These are phyloP conservation scores for Coprinopsis strossmayeri DNA, from an alignment of 768 basidiomycete species.

Conservation along the genomic window DNA sequence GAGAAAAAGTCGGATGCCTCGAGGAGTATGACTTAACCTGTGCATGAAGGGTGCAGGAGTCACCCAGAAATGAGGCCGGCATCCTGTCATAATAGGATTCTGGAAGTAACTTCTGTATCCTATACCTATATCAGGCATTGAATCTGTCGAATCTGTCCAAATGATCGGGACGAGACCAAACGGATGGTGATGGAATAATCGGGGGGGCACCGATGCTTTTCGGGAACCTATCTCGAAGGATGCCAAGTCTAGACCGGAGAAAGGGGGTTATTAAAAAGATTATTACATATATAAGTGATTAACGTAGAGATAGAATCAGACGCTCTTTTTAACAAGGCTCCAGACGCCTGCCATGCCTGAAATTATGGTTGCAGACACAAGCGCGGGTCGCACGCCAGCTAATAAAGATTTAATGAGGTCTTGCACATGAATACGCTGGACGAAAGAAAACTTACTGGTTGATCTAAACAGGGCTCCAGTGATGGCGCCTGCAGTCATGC, in stretches of 20 bases:
- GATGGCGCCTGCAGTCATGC: constrained; percentile 86
- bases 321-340: constrained; percentile 89
- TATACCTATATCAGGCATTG: constrained; percentile 28
- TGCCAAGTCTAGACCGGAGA: constrained; percentile 37
- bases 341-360: constrained; percentile 88
- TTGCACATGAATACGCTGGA: constrained; percentile 30
- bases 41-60: constrained; percentile 1
- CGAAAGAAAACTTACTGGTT: constrained; percentile 63
- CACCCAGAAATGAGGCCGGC: constrained; percentile 22
- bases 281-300: constrained; percentile 37
- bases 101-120: constrained; percentile 39
- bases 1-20: background rate
- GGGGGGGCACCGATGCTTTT: constrained; percentile 24
- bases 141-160: constrained; percentile 38
- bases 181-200: constrained; percentile 23
- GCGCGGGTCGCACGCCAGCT: constrained; percentile 90
- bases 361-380: constrained; percentile 84
- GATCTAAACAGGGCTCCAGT: constrained; percentile 92
- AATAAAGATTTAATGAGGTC: constrained; percentile 20
- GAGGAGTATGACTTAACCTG: background rate
- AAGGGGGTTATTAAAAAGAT: constrained; percentile 42
- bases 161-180: constrained; percentile 27
- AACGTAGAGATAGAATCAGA: constrained; percentile 44
- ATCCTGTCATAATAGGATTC: constrained; percentile 33
- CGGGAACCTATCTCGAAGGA: constrained; percentile 32